Evolutionary conservation across 2,329 filamentous ascomycete species (phyloP).

Genomic region (Volutella citrinella): DNA sequence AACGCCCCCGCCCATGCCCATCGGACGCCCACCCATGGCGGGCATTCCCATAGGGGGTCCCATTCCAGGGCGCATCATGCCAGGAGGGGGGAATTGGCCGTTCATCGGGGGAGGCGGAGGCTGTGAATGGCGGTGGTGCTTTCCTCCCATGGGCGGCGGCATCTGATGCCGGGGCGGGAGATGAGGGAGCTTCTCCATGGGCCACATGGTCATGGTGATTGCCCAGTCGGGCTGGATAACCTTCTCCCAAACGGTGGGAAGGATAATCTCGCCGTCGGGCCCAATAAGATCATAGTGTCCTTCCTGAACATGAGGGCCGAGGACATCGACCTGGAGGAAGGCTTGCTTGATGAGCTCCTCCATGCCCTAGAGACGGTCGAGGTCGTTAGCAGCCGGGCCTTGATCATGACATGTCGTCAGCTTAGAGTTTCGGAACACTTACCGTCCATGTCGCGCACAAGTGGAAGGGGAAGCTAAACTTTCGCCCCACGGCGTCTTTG

Average conservation of each 20-base stretch:
- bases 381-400: too few species aligned
- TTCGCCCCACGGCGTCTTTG: conserved; percentile 86
- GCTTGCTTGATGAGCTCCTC: conserved; percentile 83
- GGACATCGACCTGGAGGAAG: conserved; percentile 73
- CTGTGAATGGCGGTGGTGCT: too few species aligned
- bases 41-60: conserved; percentile 11
- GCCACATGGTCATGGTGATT: conserved; percentile 59
- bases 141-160: conserved; percentile 15
- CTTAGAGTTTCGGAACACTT: conserved; percentile 35
- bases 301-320: conserved; percentile 72
- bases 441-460: conserved; percentile 82
- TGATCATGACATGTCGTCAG: too few species aligned
- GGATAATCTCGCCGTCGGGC: conserved; percentile 77
- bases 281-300: conserved; percentile 80
- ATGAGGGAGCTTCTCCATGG: conserved; percentile 44
- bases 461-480: conserved; percentile 89
- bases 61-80: conserved; percentile 12
- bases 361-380: too few species aligned
- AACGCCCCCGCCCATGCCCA: conserved; percentile 14
- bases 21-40: conserved; percentile 7
- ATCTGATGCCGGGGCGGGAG: conserved; percentile 21
- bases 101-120: too few species aligned
- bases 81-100: too few species aligned
- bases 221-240: conserved; percentile 69
- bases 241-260: conserved; percentile 75